These are phyloP conservation scores for Secale cereale DNA, from an alignment of 176 grass and related monocot genomes.

Conservation along the genomic window DNA sequence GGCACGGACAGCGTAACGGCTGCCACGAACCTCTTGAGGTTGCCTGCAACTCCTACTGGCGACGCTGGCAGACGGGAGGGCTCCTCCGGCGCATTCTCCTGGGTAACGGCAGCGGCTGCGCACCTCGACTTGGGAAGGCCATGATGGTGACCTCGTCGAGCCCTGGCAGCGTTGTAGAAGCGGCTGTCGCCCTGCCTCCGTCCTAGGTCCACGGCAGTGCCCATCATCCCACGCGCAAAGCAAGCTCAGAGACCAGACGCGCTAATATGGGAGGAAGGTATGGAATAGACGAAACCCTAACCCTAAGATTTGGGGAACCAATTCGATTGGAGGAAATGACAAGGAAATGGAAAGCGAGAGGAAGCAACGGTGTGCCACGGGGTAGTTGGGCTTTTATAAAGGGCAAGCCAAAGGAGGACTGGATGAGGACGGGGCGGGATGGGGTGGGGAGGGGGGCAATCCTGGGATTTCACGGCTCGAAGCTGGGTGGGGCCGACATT, in stretches of 20 bases:
- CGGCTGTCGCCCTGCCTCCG: constrained; percentile 20
- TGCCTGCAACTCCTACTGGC: background rate
- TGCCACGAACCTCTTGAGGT: constrained; percentile 40
- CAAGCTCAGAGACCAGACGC: background rate
- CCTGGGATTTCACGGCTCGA: too few species aligned
- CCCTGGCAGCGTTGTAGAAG: constrained; percentile 35
- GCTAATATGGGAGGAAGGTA: constrained; percentile 8
- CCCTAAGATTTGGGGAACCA: constrained; percentile 29
- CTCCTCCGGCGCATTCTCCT: constrained; percentile 11
- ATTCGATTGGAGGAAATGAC: constrained; percentile 18
- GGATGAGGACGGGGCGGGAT: background rate
- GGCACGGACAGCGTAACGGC: constrained; percentile 33
- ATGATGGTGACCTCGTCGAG: constrained; percentile 23
- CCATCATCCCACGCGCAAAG: constrained; percentile 27
- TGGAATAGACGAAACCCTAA: constrained; percentile 35
- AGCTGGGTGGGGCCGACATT: too few species aligned
- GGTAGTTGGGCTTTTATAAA: constrained; percentile 9
- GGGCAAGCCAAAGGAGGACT: background rate
- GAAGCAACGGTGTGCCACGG: background rate
- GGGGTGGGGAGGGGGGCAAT: background rate
- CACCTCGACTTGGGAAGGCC: constrained; percentile 10
- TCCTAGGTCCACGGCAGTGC: constrained; percentile 31
- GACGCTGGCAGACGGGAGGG: background rate
- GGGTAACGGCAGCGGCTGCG: background rate
- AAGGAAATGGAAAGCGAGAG: constrained; percentile 9